These are phyloP conservation scores for Stephanodiscus minutulus DNA, from an alignment of 108 stramenopile species.

Conservation along the genomic window DNA sequence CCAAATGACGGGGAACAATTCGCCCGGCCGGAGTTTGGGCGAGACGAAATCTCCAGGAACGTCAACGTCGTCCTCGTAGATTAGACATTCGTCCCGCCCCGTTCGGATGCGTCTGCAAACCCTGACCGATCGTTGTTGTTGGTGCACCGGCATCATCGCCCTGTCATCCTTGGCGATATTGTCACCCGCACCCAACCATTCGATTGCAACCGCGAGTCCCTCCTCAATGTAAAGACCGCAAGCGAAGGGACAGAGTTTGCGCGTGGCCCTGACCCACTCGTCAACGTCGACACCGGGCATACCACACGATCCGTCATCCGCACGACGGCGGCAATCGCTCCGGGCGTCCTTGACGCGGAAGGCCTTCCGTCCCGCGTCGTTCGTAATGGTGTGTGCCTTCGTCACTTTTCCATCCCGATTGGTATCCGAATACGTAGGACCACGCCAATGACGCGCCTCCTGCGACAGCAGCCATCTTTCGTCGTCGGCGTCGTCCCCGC, in stretches of 20 bases:
- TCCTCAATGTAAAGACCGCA: constrained; percentile 45
- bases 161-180: constrained; percentile 4
- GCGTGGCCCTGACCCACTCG: constrained; percentile 15
- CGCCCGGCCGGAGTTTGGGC: constrained; percentile 46
- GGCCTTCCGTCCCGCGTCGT: constrained; percentile 31
- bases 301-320: constrained; percentile 29
- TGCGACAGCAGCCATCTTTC: constrained; percentile 37
- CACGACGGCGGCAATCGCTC: constrained; percentile 32
- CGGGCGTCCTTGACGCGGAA: constrained; percentile 30
- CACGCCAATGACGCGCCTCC: constrained; percentile 39
- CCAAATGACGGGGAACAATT: constrained; percentile 61
- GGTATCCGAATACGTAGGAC: not conserved
- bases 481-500: not conserved
- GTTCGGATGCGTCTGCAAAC: constrained; percentile 41
- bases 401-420: not conserved
- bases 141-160: not conserved
- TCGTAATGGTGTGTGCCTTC: not conserved
- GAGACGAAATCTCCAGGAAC: constrained; percentile 38
- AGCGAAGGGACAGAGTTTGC: constrained; percentile 27
- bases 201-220: constrained; percentile 12
- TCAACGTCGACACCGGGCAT: constrained; percentile 8
- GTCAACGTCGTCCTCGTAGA: constrained; percentile 17
- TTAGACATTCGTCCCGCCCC: constrained; percentile 20
- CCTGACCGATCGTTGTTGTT: constrained; percentile 3
- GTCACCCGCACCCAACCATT: not conserved